Evolutionary conservation across 1,139 yeast species (phyloP), one percentile per base, ranked within the genome.

Genomic region (Suhomyces maxii): DNA sequence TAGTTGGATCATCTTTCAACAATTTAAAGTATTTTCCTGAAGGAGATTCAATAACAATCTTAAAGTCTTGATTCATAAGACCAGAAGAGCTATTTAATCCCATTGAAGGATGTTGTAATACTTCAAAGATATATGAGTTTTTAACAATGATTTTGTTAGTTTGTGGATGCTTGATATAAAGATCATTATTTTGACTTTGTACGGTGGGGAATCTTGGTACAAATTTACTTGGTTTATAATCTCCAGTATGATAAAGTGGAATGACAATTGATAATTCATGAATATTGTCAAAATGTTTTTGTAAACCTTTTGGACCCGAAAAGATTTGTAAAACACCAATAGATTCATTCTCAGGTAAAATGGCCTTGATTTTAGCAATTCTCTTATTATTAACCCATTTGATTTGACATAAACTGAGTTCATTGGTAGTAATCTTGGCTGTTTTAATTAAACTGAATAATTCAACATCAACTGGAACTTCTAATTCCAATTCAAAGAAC

Each of bases 121-220:
- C 63, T 49, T 76, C 79, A 62, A 90, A 89, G 47, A 71, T 77
- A 56, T 88, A 88, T 11, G 82, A 76, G 52, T 80, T 81, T 34
- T 80, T 82, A 34, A 68, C 71, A 13, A 77, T 68, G 41, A 93
- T 68, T 51, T 77, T 76, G 52, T 77, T 80, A 49, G 86, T 80
- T 63, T 91, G 98, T 1, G 99, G 99, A 55, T 86, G 88, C 49
- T 80, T 78, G 47, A 93, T 80, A 63, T 91, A 93, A 42, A 90
- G 68, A 61, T 91, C 99, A 53, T 84, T 82, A 42, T 76, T 74
- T 58, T 80, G 83, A 42, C 88, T 77, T 54, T 80, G 84, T 12
- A 83, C 82, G 0, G 91, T 80, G 6, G 95, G 89, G 56, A 80
- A 84, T 36, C 91, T 72, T 14, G 83, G 81, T 10, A 89, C 89